These are phyloP conservation scores for Macroventuria anomochaeta DNA, from an alignment of 2,329 filamentous ascomycete genomes.

Conservation along the genomic window DNA sequence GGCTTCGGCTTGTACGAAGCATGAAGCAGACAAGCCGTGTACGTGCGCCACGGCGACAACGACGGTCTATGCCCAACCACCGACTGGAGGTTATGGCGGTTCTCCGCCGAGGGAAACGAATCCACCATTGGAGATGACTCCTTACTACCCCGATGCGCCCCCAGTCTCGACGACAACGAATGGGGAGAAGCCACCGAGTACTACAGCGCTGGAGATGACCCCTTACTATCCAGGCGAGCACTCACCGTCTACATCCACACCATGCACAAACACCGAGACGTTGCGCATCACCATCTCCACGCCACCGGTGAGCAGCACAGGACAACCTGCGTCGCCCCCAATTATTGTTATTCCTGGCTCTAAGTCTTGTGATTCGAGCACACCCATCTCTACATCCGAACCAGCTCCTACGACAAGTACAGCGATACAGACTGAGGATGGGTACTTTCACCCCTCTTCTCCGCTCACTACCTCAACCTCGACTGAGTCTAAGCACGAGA, in stretches of 20 bases:
- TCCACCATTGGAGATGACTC: background rate
- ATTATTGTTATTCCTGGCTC: conserved; percentile 1
- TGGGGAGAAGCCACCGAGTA: background rate
- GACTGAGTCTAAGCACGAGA: too few species aligned
- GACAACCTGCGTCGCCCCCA: background rate
- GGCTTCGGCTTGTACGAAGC: background rate
- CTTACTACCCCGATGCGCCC: background rate
- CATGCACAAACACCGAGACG: background rate
- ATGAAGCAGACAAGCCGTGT: background rate
- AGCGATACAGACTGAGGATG: too few species aligned
- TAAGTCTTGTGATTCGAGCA: background rate
- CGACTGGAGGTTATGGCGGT: background rate
- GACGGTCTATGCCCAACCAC: conserved; percentile 1
- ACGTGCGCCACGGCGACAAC: conserved; percentile 2
- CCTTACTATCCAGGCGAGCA: background rate
- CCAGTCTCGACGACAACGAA: background rate
- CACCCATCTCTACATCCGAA: background rate
- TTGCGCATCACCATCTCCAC: conserved; percentile 14
- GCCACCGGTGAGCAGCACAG: background rate
- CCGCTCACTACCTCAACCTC: too few species aligned
- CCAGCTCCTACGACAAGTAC: too few species aligned
- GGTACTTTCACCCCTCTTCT: too few species aligned
- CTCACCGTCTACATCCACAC: background rate
- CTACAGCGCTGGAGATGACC: too few species aligned
- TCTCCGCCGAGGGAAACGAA: background rate